Percentiles rank a stretch among this genome's conserved stretches.
Conservation (phyloP, 1,139 yeast species). For the Nadsonia commutata region DNA sequence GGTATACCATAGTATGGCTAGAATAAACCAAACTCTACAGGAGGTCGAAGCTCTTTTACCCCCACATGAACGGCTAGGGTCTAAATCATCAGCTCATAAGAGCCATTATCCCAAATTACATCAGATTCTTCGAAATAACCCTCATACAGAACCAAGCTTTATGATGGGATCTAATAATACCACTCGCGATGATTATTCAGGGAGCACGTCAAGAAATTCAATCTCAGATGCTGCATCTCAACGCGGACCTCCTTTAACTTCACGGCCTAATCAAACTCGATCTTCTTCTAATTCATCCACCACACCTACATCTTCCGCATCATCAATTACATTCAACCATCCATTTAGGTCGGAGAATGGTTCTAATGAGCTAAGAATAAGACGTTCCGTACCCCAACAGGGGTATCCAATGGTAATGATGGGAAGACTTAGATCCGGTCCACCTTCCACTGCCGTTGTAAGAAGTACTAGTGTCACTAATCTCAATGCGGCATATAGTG, state of each 20-base stretch:
- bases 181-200: neutral
- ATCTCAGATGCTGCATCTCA: neutral
- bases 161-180: neutral
- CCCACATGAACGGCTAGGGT: slow-evolving; percentile 10
- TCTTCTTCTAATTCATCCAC: neutral
- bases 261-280: neutral
- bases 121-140: slow-evolving; percentile 7
- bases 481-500: neutral
- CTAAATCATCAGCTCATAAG: slow-evolving; percentile 11
- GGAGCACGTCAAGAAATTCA: neutral
- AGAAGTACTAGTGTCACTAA: neutral
- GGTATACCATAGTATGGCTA: slow-evolving; percentile 5
- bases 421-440: neutral
- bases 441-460: neutral
- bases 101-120: slow-evolving; percentile 16
- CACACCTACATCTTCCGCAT: slow-evolving; percentile 1
- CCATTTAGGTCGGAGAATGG: neutral
- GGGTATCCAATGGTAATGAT: neutral
- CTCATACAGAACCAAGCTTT: slow-evolving; percentile 1
- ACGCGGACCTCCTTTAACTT: neutral
- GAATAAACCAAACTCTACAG: slow-evolving; percentile 6
- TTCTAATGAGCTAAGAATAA: neutral
- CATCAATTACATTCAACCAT: neutral
- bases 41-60: slow-evolving; percentile 12
- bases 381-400: neutral